Conservation (phyloP, 2,329 filamentous ascomycete species). For the Aspergillus unguis region DNA sequence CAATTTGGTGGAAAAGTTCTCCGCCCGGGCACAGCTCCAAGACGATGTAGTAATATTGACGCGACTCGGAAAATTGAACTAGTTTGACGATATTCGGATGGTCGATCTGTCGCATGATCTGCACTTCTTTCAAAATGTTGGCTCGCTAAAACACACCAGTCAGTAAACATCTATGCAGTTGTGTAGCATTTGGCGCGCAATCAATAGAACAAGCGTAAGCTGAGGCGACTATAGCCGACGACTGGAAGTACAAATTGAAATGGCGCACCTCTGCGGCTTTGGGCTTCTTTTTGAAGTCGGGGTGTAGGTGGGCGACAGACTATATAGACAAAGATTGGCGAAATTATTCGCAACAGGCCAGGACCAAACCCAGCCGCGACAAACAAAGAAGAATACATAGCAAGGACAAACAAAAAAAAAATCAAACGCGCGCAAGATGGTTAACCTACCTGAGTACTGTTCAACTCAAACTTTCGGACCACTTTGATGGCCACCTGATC, state of each 20-base stretch:
- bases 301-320: constrained; percentile 90
- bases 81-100: constrained; percentile 95
- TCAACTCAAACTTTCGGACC: constrained; percentile 98
- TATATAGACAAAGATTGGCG: constrained; percentile 57
- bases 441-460: constrained; percentile 86
- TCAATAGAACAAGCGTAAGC: not conserved
- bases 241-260: not conserved
- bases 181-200: not conserved
- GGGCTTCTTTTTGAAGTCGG: constrained; percentile 90
- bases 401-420: constrained; percentile 17
- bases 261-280: constrained; percentile 94
- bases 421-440: constrained; percentile 21
- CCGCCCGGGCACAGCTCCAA: constrained; percentile 92
- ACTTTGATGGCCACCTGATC: constrained; percentile 96
- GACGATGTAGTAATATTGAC: constrained; percentile 96
- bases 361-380: not conserved
- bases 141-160: constrained; percentile 62
- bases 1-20: constrained; percentile 97
- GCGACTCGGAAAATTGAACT: constrained; percentile 87
- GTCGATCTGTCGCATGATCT: constrained; percentile 96
- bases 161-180: not conserved
- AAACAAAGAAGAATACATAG: not conserved
- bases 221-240: constrained; percentile 2
- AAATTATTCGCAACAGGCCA: constrained; percentile 28
- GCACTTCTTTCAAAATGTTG: constrained; percentile 97